A percentile compares a stretch with the other conserved stretches of the same genome.
Evolutionary conservation across 1,284 basidiomycete genomes (phyloP).

Genomic region (Boletus calvinii): DNA sequence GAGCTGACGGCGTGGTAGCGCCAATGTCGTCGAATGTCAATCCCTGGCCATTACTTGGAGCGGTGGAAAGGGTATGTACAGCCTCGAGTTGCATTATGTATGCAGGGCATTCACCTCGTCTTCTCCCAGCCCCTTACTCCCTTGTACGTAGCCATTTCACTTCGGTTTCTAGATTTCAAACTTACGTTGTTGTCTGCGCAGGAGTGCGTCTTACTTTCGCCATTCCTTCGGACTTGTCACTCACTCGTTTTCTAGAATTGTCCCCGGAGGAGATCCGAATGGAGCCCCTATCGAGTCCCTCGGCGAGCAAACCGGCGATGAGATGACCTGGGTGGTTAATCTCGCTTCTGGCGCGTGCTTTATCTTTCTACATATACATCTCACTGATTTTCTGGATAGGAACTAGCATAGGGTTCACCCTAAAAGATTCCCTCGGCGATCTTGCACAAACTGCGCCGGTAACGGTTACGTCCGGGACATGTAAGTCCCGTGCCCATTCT

Average conservation of each 20-base stretch:
- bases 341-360: slow-evolving; percentile 1
- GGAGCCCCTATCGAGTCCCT: neutral
- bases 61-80: slow-evolving; percentile 46
- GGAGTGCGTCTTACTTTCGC: neutral
- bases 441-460: slow-evolving; percentile 47
- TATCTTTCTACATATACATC: neutral
- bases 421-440: slow-evolving; percentile 30
- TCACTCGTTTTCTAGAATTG: neutral
- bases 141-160: slow-evolving; percentile 1
- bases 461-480: slow-evolving; percentile 38
- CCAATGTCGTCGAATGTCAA: slow-evolving; percentile 38
- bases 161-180: neutral
- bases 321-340: slow-evolving; percentile 1
- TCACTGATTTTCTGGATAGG: slow-evolving; percentile 7
- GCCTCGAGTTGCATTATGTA: slow-evolving; percentile 28
- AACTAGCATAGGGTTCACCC: neutral
- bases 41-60: slow-evolving; percentile 32
- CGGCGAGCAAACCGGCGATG: neutral
- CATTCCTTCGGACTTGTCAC: neutral
- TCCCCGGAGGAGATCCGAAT: neutral
- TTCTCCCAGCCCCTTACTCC: neutral
- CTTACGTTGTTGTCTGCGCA: neutral
- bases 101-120: slow-evolving; percentile 17
- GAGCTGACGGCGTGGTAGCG: slow-evolving; percentile 30
- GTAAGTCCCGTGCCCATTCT: neutral